Conservation (phyloP, 176 grass and related monocot species). For the Pontederia crassipes region DNA sequence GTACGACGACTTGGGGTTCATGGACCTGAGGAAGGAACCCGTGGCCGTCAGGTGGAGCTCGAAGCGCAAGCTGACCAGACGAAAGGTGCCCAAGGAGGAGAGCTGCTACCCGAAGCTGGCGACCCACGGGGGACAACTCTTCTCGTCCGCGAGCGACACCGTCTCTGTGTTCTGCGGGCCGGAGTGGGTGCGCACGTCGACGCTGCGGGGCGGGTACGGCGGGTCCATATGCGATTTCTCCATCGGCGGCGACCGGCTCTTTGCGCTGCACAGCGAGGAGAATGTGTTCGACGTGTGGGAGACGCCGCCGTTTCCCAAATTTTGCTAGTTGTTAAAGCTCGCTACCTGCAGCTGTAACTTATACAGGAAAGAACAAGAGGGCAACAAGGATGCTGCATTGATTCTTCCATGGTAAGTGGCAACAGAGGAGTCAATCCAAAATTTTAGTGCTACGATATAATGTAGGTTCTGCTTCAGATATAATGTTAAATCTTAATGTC, state of each 20-base stretch:
- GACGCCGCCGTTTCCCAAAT: slow-evolving; percentile 48
- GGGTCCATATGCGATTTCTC: slow-evolving; percentile 96
- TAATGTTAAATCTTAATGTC: no score
- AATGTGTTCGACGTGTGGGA: slow-evolving; percentile 99
- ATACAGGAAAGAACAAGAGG: no score
- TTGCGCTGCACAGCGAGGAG: slow-evolving; percentile 90
- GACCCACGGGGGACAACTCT: slow-evolving; percentile 79
- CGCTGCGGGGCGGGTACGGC: slow-evolving; percentile 59
- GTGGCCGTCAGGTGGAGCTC: slow-evolving; percentile 80
- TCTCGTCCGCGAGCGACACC: slow-evolving; percentile 90
- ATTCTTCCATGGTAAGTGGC: no score
- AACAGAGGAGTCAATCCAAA: no score
- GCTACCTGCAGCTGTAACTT: no score
- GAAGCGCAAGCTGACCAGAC: slow-evolving; percentile 77
- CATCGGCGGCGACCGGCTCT: slow-evolving; percentile 78
- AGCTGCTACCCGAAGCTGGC: slow-evolving; percentile 95
- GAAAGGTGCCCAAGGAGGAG: slow-evolving; percentile 67
- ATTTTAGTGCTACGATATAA: no score
- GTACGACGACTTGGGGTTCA: slow-evolving; percentile 94
- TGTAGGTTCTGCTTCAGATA: no score
- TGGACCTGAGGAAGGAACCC: slow-evolving; percentile 42
- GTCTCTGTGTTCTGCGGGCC: slow-evolving; percentile 88
- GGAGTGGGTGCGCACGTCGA: slow-evolving; percentile 76
- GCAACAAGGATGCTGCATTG: no score
- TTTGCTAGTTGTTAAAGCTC: no score